Percentiles rank a stretch among this genome's conserved stretches.
Evolutionary conservation across 441 rosid species (phyloP).

Genomic region (Populus tomentosa): DNA sequence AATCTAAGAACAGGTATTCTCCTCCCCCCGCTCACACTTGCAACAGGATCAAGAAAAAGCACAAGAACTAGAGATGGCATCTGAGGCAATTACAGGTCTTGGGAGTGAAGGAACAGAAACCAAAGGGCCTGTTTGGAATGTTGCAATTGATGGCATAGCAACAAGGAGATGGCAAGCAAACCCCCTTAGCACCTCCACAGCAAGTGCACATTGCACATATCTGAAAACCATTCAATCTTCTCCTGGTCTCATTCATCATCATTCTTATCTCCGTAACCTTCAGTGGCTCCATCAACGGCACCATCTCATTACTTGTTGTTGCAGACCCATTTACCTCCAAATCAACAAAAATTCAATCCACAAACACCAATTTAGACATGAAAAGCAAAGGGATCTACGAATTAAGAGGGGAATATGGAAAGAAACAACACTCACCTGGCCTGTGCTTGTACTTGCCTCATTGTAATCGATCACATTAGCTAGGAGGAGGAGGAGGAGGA

Average conservation of each 20-base stretch:
- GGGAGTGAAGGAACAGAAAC: constrained; percentile 96
- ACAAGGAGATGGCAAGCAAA: constrained; percentile 88
- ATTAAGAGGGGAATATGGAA: background rate
- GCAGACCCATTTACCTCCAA: constrained; percentile 53
- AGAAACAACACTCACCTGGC: constrained; percentile 29
- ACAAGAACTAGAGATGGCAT: constrained; percentile 58
- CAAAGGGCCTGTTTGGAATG: constrained; percentile 96
- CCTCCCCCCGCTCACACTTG: constrained; percentile 37
- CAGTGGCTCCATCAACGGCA: constrained; percentile 41
- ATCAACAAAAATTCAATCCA: constrained; percentile 26
- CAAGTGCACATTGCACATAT: constrained; percentile 95
- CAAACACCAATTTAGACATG: background rate
- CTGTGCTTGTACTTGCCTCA: constrained; percentile 16
- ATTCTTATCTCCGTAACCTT: constrained; percentile 55
- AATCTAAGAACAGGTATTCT: constrained; percentile 48
- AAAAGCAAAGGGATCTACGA: constrained; percentile 31
- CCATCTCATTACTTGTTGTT: constrained; percentile 31
- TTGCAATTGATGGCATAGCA: constrained; percentile 98
- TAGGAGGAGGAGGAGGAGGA: constrained; percentile 20
- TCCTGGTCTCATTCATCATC: constrained; percentile 76
- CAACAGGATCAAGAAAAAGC: constrained; percentile 24
- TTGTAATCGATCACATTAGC: constrained; percentile 13
- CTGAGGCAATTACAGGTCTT: constrained; percentile 94
- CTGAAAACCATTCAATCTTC: constrained; percentile 75
- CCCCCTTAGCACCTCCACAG: constrained; percentile 84